Conservation (phyloP, 2,329 filamentous ascomycete species). For the Aspergillus intermedius region DNA sequence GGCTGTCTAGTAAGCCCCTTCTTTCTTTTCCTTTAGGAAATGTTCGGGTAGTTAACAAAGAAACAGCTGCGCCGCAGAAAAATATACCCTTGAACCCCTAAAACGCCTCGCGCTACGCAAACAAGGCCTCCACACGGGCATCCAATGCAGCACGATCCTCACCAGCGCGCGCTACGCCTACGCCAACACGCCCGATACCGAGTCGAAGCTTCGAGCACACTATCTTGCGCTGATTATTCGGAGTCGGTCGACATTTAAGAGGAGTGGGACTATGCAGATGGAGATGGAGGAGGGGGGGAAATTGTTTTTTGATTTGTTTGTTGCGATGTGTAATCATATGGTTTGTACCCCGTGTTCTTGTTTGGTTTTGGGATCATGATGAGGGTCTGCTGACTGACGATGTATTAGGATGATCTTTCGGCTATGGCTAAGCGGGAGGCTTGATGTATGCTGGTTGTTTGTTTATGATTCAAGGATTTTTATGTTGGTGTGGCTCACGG, state of each 20-base stretch:
- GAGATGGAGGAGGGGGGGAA: slow-evolving; percentile 87
- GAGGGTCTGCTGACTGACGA: neutral
- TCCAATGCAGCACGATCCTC: slow-evolving; percentile 78
- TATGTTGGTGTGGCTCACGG: neutral
- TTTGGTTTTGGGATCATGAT: slow-evolving; percentile 6
- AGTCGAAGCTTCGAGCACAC: slow-evolving; percentile 85
- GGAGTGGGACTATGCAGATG: slow-evolving; percentile 89
- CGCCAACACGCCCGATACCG: slow-evolving; percentile 76
- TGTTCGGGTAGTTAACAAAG: neutral
- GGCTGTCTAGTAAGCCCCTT: slow-evolving; percentile 61
- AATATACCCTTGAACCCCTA: slow-evolving; percentile 74
- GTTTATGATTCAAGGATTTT: neutral
- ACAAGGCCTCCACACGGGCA: slow-evolving; percentile 78
- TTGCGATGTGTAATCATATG: slow-evolving; percentile 86
- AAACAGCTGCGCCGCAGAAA: slow-evolving; percentile 68
- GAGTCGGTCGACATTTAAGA: slow-evolving; percentile 79
- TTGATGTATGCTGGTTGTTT: neutral
- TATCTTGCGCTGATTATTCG: slow-evolving; percentile 90
- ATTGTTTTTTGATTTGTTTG: slow-evolving; percentile 89
- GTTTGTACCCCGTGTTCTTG: slow-evolving; percentile 45
- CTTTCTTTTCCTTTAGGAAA: neutral
- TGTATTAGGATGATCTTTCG: slow-evolving; percentile 16
- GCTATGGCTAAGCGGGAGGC: neutral
- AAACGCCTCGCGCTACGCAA: slow-evolving; percentile 81
- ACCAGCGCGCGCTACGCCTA: slow-evolving; percentile 86